A percentile compares a stretch with the other conserved stretches of the same genome.
phyloP scores from a whole-genome alignment of 2,329 filamentous ascomycete species.

The Phialophora macrospora region DNA sequence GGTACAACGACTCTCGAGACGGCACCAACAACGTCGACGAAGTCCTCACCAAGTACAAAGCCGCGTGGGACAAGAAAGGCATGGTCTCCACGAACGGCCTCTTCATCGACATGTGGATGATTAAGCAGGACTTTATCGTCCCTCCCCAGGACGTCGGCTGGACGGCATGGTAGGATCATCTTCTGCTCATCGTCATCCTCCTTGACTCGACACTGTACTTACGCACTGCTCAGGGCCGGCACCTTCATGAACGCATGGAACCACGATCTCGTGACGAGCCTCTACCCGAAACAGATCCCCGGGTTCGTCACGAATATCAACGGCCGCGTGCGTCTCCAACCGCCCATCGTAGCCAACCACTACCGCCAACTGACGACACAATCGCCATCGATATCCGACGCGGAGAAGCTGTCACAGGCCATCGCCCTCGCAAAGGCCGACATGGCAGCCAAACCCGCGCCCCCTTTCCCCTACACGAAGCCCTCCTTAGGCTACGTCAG shows the following conservation, averaged over 20 bases:
- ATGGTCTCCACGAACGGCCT: constrained; percentile 42
- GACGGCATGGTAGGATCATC: constrained; percentile 42
- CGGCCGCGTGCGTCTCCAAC: constrained; percentile 38
- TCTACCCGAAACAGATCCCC: constrained; percentile 37
- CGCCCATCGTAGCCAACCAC: constrained; percentile 38
- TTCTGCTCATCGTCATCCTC: background rate
- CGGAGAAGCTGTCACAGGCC: constrained; percentile 18
- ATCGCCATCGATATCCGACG: background rate
- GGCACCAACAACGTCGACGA: constrained; percentile 43
- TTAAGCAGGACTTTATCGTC: constrained; percentile 41
- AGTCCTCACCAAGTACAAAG: constrained; percentile 48
- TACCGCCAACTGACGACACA: constrained; percentile 37
- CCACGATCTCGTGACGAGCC: constrained; percentile 40
- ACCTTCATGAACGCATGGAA: constrained; percentile 50
- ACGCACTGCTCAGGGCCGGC: constrained; percentile 35
- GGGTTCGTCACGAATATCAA: constrained; percentile 42
- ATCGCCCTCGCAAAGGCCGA: constrained; percentile 18
- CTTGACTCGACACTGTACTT: background rate
- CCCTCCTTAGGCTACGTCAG: constrained; percentile 42
- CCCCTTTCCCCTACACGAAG: constrained; percentile 30
- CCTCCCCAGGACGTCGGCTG: constrained; percentile 35
- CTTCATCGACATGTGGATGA: constrained; percentile 39
- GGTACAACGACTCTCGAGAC: constrained; percentile 46
- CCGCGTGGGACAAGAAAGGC: constrained; percentile 43
- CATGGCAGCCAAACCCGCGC: background rate